phyloP scores from a whole-genome alignment of 1,284 basidiomycete genomes.

The Cutaneotrichosporon cutaneum region DNA sequence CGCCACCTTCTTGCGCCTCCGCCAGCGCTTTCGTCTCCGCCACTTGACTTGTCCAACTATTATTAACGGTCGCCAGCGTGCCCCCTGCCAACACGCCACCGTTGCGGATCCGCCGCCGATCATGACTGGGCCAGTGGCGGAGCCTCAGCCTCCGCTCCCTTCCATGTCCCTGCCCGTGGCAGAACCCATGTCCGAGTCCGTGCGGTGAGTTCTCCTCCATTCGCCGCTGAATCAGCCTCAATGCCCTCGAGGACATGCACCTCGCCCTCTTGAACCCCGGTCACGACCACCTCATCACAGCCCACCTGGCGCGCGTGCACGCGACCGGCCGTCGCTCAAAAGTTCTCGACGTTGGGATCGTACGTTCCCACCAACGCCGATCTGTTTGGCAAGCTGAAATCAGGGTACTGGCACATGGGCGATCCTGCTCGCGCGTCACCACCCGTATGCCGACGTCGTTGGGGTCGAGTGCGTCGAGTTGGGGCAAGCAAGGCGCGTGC shows the following conservation, averaged over 20 bases:
- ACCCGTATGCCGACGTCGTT: conserved; percentile 41
- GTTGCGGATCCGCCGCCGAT: background rate
- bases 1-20: too few relatives aligned
- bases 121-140: background rate
- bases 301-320: conserved; percentile 36
- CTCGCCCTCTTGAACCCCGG: conserved; percentile 31
- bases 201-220: conserved; percentile 1
- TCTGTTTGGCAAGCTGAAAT: background rate
- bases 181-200: conserved; percentile 2
- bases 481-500: too few relatives aligned
- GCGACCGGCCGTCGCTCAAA: conserved; percentile 33
- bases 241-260: conserved; percentile 31
- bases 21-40: background rate
- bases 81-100: background rate
- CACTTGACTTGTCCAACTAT: background rate
- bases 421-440: conserved; percentile 28
- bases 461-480: conserved; percentile 39
- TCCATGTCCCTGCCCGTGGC: too few relatives aligned
- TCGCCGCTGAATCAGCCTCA: conserved; percentile 19
- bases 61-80: background rate
- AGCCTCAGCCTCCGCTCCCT: too few relatives aligned
- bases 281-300: conserved; percentile 28
- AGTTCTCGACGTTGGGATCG: conserved; percentile 44
- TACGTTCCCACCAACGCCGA: conserved; percentile 25
- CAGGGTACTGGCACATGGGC: conserved; percentile 38